These are phyloP conservation scores for Umbilicaria muhlenbergii DNA, from an alignment of 495 filamentous ascomycete species.

Conservation along the genomic window DNA sequence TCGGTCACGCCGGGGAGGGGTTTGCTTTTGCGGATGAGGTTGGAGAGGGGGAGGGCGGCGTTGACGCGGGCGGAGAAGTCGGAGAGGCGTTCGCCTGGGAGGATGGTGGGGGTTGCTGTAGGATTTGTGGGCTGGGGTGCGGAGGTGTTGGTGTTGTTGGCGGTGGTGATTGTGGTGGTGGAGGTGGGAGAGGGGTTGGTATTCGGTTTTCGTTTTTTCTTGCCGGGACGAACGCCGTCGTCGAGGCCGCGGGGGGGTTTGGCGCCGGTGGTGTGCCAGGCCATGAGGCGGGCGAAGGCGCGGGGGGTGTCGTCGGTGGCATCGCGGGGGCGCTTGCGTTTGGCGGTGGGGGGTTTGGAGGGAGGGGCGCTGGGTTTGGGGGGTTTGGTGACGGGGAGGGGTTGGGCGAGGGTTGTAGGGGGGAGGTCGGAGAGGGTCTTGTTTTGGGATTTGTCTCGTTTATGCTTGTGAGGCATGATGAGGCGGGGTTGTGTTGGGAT, in stretches of 20 bases:
- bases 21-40: slow-evolving; percentile 36
- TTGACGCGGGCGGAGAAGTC: slow-evolving; percentile 80
- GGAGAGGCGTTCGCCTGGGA: slow-evolving; percentile 63
- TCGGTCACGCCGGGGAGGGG: slow-evolving; percentile 23
- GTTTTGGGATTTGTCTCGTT: slow-evolving; percentile 30
- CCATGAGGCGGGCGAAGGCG: slow-evolving; percentile 72
- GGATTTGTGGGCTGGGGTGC: slow-evolving; percentile 2
- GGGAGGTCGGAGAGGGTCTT: slow-evolving; percentile 54
- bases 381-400: slow-evolving; percentile 42
- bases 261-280: slow-evolving; percentile 37
- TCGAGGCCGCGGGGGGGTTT: slow-evolving; percentile 50
- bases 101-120: slow-evolving; percentile 43
- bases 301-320: slow-evolving; percentile 66
- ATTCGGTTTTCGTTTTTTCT: slow-evolving; percentile 14
- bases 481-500: too few relatives aligned
- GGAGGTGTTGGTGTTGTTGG: slow-evolving; percentile 10
- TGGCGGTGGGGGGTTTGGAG: slow-evolving; percentile 30
- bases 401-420: slow-evolving; percentile 49
- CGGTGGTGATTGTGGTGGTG: too few relatives aligned
- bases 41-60: slow-evolving; percentile 60
- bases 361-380: slow-evolving; percentile 15
- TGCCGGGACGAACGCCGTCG: slow-evolving; percentile 31
- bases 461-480: slow-evolving; percentile 79
- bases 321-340: slow-evolving; percentile 30
- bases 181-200: background rate